Evolutionary conservation across 495 filamentous ascomycete species (phyloP), one percentile per base, ranked within the genome.

Genomic region (Copromyces sp.): DNA sequence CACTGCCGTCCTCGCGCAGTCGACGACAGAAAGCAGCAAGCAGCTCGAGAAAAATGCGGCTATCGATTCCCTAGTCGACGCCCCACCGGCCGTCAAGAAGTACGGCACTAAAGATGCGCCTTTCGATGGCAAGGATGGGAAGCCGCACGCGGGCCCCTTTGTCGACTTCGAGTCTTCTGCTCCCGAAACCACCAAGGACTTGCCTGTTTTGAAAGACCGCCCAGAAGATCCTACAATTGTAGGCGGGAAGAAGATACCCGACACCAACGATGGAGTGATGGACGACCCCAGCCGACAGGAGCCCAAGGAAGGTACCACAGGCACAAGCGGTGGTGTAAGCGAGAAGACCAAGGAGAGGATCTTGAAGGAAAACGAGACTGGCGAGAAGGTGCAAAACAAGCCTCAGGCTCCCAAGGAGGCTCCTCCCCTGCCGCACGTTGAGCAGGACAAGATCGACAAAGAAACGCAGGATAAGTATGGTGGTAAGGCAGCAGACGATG

Each of bases 111-210:
- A 92, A 82, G 90, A 95, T 84, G 93, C 93, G 74, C 95, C 96
- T 1, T 92, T 98, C 7, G 95, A 99, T 80, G 96, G 95, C 41
- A 92, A 93, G 74, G 95, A 99, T 86, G 95, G 95, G 37, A 94
- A 94, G 84, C 95, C 95, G 40, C 95, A 99, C 80, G 89, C 89
- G 35, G 95, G 95, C 9, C 95, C 96, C 3, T 94, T 92, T 81
- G 91, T 95, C 69, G 90, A 92, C 75, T 89, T 90, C 29, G 89
- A 80, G 85, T 76, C 72, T 75, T 81, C 72, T 59, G 79, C 74
- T 69, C 76, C 82, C 59, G 79, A 77, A 3, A 70, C 78, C 39
- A 47, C 83, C n/a, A 82, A 79, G 83, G 81, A 89, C 59, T 76
- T 83, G 44, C 80, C 84, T 4, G 39, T 78, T 2, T 70, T 87